phyloP scores from a whole-genome alignment of 2,329 filamentous ascomycete genomes.

The Alternaria panax region DNA sequence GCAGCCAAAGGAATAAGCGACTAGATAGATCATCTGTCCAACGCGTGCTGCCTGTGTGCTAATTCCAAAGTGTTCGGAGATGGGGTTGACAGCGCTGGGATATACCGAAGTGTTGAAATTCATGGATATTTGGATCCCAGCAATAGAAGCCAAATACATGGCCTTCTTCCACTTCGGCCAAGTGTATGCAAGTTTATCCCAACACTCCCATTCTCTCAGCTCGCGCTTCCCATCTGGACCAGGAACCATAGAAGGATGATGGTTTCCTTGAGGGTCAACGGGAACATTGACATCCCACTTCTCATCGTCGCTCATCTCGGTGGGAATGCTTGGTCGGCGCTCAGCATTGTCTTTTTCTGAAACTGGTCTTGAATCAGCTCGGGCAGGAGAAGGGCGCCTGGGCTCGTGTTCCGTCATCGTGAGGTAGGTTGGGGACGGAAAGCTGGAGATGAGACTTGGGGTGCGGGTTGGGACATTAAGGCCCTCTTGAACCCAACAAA shows the following conservation, averaged over 20 bases:
- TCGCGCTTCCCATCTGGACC: conserved; percentile 28
- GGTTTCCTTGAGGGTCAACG: conserved; percentile 14
- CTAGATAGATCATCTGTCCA: conserved; percentile 63
- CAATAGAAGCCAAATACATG: conserved; percentile 60
- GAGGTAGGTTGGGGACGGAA: conserved; percentile 1
- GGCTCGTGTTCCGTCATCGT: conserved; percentile 17
- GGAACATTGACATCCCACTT: conserved; percentile 16
- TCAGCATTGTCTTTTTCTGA: conserved; percentile 11
- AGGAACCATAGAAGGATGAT: conserved; percentile 17
- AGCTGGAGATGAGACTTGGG: conserved; percentile 14
- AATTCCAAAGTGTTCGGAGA: conserved; percentile 66
- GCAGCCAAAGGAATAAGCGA: conserved; percentile 83
- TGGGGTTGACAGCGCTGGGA: conserved; percentile 58
- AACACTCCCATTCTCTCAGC: conserved; percentile 53
- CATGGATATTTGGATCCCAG: conserved; percentile 63
- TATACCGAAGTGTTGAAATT: conserved; percentile 65
- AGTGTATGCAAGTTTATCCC: conserved; percentile 56
- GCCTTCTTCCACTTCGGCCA: conserved; percentile 61
- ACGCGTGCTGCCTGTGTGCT: conserved; percentile 33
- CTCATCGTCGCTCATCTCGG: conserved; percentile 21
- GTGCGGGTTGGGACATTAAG: conserved; percentile 10
- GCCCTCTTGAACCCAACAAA: conserved; percentile 16
- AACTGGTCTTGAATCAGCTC: conserved; percentile 1
- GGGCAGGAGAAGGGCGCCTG: conserved; percentile 14
- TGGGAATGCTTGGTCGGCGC: conserved; percentile 4